These are phyloP conservation scores for Aaosphaeria arxii DNA, from an alignment of 2,329 filamentous ascomycete species.

Conservation along the genomic window DNA sequence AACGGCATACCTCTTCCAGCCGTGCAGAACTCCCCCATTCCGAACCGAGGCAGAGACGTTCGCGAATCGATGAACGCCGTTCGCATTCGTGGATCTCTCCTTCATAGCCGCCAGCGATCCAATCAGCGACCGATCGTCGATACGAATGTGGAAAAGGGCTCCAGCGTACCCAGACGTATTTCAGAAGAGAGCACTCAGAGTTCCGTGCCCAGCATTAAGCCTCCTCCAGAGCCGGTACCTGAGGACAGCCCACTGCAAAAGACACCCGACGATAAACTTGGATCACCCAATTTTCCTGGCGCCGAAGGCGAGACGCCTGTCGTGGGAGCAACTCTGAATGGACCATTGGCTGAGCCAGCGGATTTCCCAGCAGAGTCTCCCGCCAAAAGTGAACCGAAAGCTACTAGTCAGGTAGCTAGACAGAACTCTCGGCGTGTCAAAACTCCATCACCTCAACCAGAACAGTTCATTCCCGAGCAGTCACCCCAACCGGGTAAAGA, in stretches of 20 bases:
- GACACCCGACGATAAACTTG: conserved; percentile 66
- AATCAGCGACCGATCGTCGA: conserved; percentile 52
- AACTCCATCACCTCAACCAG: conserved; percentile 40
- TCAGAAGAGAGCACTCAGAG: conserved; percentile 58
- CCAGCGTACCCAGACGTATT: conserved; percentile 50
- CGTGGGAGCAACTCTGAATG: conserved; percentile 34
- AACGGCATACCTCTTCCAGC: conserved; percentile 83
- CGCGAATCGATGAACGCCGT: conserved; percentile 80
- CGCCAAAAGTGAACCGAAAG: conserved; percentile 16
- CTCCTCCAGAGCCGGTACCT: conserved; percentile 25
- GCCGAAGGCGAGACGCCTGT: conserved; percentile 15
- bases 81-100: conserved; percentile 55
- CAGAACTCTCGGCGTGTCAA: conserved; percentile 31
- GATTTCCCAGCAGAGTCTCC: conserved; percentile 23
- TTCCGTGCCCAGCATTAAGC: conserved; percentile 32
- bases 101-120: conserved; percentile 52
- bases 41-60: conserved; percentile 79
- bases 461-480: conserved; percentile 46
- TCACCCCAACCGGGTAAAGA: conserved; percentile 80
- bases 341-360: conserved; percentile 31
- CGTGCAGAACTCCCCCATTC: conserved; percentile 73
- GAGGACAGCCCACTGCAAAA: conserved; percentile 42
- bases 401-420: conserved; percentile 20
- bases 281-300: conserved; percentile 34
- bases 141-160: conserved; percentile 57